A percentile compares a stretch with the other conserved stretches of the same genome.
phyloP scores from a whole-genome alignment of 768 basidiomycete genomes.

The Trametes sanguinea region DNA sequence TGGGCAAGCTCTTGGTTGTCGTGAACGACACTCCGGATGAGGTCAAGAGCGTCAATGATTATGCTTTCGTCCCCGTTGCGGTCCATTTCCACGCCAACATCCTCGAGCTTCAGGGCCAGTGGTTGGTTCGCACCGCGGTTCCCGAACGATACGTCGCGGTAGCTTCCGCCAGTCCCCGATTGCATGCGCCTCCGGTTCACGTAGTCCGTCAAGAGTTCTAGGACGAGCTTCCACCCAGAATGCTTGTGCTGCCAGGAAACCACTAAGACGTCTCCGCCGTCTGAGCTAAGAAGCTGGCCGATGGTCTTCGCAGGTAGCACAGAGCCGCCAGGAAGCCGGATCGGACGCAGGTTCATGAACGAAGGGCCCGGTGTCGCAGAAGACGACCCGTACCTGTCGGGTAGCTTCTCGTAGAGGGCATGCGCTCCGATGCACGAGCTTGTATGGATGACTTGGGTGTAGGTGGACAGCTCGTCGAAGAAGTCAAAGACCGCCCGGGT shows the following conservation, averaged over 20 bases:
- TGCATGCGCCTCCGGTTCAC: constrained; percentile 58
- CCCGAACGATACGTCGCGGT: constrained; percentile 58
- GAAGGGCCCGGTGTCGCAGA: constrained; percentile 50
- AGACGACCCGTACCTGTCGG: constrained; percentile 58
- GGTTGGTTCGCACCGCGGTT: constrained; percentile 37
- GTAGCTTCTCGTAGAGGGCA: constrained; percentile 69
- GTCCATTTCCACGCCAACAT: constrained; percentile 73
- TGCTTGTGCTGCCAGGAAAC: constrained; percentile 81
- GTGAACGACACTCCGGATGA: constrained; percentile 75
- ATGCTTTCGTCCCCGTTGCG: constrained; percentile 61
- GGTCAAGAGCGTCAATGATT: constrained; percentile 74
- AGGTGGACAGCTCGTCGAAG: constrained; percentile 69
- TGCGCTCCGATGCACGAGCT: constrained; percentile 65
- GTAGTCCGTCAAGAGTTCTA: constrained; percentile 81
- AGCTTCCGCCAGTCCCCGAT: constrained; percentile 39
- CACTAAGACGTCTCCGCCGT: constrained; percentile 67
- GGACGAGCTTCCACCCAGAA: constrained; percentile 82
- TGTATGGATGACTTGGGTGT: constrained; percentile 71
- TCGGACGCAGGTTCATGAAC: constrained; percentile 65
- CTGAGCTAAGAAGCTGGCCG: constrained; percentile 73
- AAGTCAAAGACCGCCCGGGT: constrained; percentile 74
- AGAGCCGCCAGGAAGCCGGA: constrained; percentile 77
- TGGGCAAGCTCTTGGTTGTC: constrained; percentile 66
- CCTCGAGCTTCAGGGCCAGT: constrained; percentile 51
- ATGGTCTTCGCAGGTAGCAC: constrained; percentile 64